Evolutionary conservation across 371 early-diverging fungal species (phyloP), one percentile per base, ranked within the genome.

Genomic region (Mucor velutinosus): DNA sequence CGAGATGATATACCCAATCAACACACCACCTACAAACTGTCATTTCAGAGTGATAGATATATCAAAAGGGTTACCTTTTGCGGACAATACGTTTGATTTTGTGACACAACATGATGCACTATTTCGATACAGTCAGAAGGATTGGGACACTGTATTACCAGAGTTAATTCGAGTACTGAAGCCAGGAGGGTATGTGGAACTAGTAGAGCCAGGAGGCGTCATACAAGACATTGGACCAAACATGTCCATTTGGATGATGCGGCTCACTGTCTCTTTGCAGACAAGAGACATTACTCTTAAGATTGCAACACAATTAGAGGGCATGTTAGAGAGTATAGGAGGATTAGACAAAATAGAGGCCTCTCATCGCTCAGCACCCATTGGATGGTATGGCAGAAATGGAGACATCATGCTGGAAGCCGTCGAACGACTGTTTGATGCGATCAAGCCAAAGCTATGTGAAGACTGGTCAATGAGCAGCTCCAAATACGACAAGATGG

Each of bases 241-340:
- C 41, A 59, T 78, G 60, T 82, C 82, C 1, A 73, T 79, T 25
- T 82, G 82, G 82, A 64, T 79, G 57, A 82, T 82, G 80, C 73
- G 80, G 62, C 29, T 79, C 10, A 78, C 78, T 4, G 82, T 82
- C 1, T 79, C 82, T 3, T 56, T 82, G 15, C 82, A 82, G 58
- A 76, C 78, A 27, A 70, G 82, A 41, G 70, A 70, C 25, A 74
- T 82, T 7, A 64, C 70, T 35, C 30, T 69, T 1, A 82, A 76
- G 43, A 63, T 78, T 0, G 79, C 71, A 1, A 32, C 69, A 17
- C 72, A 79, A 27, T 45, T 82, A 25, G 62, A 69, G 11, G 43
- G 66, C 1, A 58, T 69, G 59, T 30, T 82, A 21, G 68, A 68
- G 39, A 37, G 30, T n/a, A 45, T 65, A 0, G 47, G 58, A 0